phyloP scores from a whole-genome alignment of 371 early-diverging fungal species.

The Lichtheimia corymbifera region DNA sequence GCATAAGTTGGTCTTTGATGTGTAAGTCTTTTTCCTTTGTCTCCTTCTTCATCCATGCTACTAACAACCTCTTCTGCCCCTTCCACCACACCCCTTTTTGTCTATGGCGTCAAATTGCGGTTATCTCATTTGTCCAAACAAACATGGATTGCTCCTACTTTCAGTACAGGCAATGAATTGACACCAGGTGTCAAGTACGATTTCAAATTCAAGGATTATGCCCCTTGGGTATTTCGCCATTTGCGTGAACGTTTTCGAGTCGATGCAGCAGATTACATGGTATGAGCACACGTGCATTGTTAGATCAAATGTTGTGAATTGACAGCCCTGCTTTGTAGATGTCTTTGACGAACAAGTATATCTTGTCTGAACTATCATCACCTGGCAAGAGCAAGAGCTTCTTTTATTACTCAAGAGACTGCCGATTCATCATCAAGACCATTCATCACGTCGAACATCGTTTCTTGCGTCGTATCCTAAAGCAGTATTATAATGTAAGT shows the following conservation, averaged over 20 bases:
- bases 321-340: slow-evolving; percentile 42
- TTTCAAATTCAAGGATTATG: slow-evolving; percentile 98
- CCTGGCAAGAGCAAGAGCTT: slow-evolving; percentile 95
- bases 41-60: neutral
- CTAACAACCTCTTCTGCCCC: neutral
- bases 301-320: neutral
- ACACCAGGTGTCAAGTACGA: slow-evolving; percentile 92
- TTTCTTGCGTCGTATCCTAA: slow-evolving; percentile 82
- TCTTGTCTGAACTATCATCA: slow-evolving; percentile 89
- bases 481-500: slow-evolving; percentile 77
- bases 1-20: slow-evolving; percentile 92
- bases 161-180: slow-evolving; percentile 85
- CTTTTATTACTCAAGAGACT: slow-evolving; percentile 96
- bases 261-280: slow-evolving; percentile 91
- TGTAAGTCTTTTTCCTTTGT: slow-evolving; percentile 43
- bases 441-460: slow-evolving; percentile 92
- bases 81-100: neutral
- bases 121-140: slow-evolving; percentile 15
- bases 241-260: slow-evolving; percentile 85
- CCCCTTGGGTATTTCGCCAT: slow-evolving; percentile 93
- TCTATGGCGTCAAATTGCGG: neutral
- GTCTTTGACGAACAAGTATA: slow-evolving; percentile 93
- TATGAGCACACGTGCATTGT: slow-evolving; percentile 20
- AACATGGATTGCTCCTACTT: slow-evolving; percentile 15
- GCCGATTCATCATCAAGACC: slow-evolving; percentile 98